Base-by-base conservation (phyloP, 2,329 filamentous ascomycete species). In the Metarhizium robertsii region DNA sequence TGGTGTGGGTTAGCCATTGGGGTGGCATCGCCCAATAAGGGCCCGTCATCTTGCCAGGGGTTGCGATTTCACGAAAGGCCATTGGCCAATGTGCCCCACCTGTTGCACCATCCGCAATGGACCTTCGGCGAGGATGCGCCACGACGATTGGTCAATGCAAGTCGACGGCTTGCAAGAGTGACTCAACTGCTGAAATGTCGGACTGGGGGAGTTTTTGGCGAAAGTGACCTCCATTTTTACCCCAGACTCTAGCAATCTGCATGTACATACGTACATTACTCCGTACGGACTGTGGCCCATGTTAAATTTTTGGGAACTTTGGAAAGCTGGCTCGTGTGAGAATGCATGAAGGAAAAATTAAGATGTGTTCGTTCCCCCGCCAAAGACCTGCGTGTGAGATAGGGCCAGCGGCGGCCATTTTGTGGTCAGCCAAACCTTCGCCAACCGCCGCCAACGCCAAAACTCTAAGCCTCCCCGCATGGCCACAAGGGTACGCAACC, bases 121-220 rank as follows among this genome's bases (percentile, higher is more conserved):
- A 56, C 58, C 63, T 69, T 72, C 70, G 70, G 70, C 70, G 69
- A 68, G 65, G 50, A 60, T 56, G 57, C 47, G 50, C 57, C 52
- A 46, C 56, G 49, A 47, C 64, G 50, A 68, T 72, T 72, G 66
- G 70, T 55, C 66, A 66, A 69, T 69, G 57, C 40, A 53, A 45
- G 50, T 52, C 18, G 30, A 40, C 43, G 36, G 45, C 50, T 45
- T 50, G 10, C 32, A 55, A 60, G 58, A 58, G 61, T 70, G 67
- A 70, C 60, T 69, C 67, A 45, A 69, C 2, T 40, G 38, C 32
- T 11, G 32, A 11, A 69, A 59, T 29, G 4, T 20, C 18, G 36
- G 43, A 16, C 36, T 13, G 40, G 13, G 8, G 6, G 14, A 42
- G 10, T 10, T 14, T 10, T 40, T 14, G 36, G 30, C 1, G 32